Evolutionary conservation across 495 filamentous ascomycete species (phyloP).

Genomic region (Evernia prunastri): DNA sequence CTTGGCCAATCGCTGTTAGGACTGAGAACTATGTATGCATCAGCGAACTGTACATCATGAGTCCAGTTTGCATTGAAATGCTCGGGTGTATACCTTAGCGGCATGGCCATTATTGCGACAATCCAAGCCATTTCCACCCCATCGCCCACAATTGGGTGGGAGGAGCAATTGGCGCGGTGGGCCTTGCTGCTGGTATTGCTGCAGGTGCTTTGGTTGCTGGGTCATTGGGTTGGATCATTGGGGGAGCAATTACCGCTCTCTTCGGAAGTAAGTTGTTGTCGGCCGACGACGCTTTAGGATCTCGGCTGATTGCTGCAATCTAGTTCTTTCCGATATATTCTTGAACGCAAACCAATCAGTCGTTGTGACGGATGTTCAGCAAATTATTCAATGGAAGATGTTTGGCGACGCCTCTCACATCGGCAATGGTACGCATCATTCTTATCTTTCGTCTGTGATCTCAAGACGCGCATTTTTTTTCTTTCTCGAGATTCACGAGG

Average conservation of each 20-base stretch:
- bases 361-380: slow-evolving; percentile 1
- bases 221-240: slow-evolving; percentile 17
- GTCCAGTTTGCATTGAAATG: too few relatives aligned
- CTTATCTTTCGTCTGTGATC: not conserved
- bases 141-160: not conserved
- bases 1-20: too few relatives aligned
- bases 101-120: too few relatives aligned
- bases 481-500: not conserved
- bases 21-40: too few relatives aligned
- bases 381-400: slow-evolving; percentile 21
- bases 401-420: slow-evolving; percentile 17
- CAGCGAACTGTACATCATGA: too few relatives aligned
- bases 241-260: slow-evolving; percentile 10
- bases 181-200: slow-evolving; percentile 7
- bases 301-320: not conserved
- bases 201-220: slow-evolving; percentile 1
- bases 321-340: slow-evolving; percentile 19
- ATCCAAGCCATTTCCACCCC: too few relatives aligned
- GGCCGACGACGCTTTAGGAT: not conserved
- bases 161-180: slow-evolving; percentile 16
- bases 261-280: slow-evolving; percentile 16
- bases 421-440: slow-evolving; percentile 12
- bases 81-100: too few relatives aligned
- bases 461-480: not conserved
- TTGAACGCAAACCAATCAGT: not conserved